Conservation (phyloP, 2,329 filamentous ascomycete species). For the Sclerotinia minor region DNA sequence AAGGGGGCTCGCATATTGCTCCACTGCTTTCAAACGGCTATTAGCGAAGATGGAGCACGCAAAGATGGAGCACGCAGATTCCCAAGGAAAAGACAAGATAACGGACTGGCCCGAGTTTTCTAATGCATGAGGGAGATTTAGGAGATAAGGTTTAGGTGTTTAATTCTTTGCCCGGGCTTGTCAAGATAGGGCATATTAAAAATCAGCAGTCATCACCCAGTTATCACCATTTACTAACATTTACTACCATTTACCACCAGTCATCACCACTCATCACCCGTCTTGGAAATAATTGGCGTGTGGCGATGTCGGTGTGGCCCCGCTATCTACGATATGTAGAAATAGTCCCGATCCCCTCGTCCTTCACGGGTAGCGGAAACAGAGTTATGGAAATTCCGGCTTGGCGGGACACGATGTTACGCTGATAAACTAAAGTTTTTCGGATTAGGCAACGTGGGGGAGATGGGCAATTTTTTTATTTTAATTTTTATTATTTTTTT, state of each 20-base stretch:
- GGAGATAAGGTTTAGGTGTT: constrained; percentile 6
- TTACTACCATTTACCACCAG: no score
- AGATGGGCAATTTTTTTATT: neutral
- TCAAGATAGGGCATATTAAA: neutral
- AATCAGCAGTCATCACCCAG: neutral
- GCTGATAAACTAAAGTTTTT: neutral
- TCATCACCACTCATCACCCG: neutral
- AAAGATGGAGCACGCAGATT: neutral
- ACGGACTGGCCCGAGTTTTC: constrained; percentile 11
- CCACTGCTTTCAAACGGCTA: constrained; percentile 8
- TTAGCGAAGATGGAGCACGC: constrained; percentile 11
- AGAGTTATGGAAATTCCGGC: neutral
- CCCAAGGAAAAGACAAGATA: constrained; percentile 9
- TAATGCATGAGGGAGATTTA: constrained; percentile 9
- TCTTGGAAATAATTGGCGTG: constrained; percentile 19
- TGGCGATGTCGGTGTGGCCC: constrained; percentile 1
- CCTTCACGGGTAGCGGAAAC: constrained; percentile 14
- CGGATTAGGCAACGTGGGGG: neutral
- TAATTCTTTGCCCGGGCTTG: neutral
- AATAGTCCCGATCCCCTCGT: neutral
- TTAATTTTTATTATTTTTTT: no score
- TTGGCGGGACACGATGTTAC: constrained; percentile 19
- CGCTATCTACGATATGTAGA: constrained; percentile 18
- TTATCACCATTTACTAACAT: no score
- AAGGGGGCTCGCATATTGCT: constrained; percentile 22